These are phyloP conservation scores for Sanghuangporus sanghuang DNA, from an alignment of 1,284 basidiomycete genomes.

Conservation along the genomic window DNA sequence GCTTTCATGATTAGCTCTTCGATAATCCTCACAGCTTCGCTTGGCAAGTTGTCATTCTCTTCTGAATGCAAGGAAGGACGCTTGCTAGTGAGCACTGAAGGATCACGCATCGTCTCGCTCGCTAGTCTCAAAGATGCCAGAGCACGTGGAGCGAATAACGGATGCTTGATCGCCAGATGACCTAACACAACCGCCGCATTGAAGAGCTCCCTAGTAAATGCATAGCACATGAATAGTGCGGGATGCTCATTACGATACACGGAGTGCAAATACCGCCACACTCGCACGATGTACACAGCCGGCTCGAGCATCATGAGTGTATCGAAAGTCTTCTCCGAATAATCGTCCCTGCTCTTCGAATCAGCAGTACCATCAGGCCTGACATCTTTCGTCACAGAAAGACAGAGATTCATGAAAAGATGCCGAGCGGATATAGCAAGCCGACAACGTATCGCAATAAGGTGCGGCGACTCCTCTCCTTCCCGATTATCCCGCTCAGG, in stretches of 20 bases:
- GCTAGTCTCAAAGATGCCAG: constrained; percentile 46
- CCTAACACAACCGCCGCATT: constrained; percentile 60
- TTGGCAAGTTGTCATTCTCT: constrained; percentile 19
- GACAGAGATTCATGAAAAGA: constrained; percentile 56
- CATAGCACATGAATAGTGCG: constrained; percentile 53
- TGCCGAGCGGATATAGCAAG: constrained; percentile 53
- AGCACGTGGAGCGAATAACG: constrained; percentile 43
- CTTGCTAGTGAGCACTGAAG: constrained; percentile 27
- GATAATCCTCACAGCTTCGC: constrained; percentile 40
- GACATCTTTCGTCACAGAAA: constrained; percentile 50
- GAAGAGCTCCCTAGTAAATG: constrained; percentile 53
- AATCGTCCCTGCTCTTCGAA: constrained; percentile 30
- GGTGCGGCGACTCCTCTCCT: constrained; percentile 22
- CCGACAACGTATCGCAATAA: constrained; percentile 50
- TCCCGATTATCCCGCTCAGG: constrained; percentile 10
- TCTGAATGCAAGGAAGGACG: constrained; percentile 15
- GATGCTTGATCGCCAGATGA: constrained; percentile 50
- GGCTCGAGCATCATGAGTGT: constrained; percentile 10
- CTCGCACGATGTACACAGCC: constrained; percentile 7
- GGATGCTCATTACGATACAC: constrained; percentile 28
- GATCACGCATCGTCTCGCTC: constrained; percentile 42
- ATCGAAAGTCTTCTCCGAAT: constrained; percentile 22
- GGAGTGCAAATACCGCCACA: constrained; percentile 8
- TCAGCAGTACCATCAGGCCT: constrained; percentile 3
- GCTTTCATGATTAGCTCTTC: constrained; percentile 46